Evolutionary conservation across 345 rosid species (phyloP), one percentile per base, ranked within the genome.

Genomic region (Psidium guajava): DNA sequence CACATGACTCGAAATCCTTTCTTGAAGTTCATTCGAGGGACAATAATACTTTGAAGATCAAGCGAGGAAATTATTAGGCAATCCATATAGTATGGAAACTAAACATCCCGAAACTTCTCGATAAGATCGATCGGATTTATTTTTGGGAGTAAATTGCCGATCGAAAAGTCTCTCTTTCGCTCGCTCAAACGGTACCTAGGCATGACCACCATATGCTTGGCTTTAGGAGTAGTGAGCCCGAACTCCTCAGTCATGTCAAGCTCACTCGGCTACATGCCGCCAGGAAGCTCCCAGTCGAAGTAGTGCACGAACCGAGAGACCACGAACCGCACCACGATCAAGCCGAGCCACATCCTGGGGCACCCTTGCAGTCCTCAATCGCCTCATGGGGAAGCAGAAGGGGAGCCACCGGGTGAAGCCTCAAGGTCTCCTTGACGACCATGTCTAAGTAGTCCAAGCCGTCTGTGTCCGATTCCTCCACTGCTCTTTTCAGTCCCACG

Each of bases 241-340:
- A 90, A 88, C 75, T 81, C 86, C 58, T 93, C 93, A 0, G 85
- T 86, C 93, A 91, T 90, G 82, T 92, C 91, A 84, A 91, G 52
- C 3, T 91, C 91, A 1, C 9, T 42, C 0, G 87, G 84, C 36
- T 40, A 50, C 88, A 84, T 86, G 11, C 73, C 84, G 16, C 85
- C 51, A 0, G 93, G 95, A 3, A 91, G 90, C 73, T 90, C 87
- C 95, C 93, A 93, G 58, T 88, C 90, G 75, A 93, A 93, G 89
- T 92, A 90, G 87, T 91, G 93, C 28, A 86, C 87, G 42, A 92
- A 59, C 21, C 91, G 94, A 0, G 91, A 93, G 12, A 89, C 4
- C 47, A 87, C 87, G 6, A 82, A 86, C 7, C 83, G 87, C n/a
- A 91, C 91, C 54, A 86, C 5, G 0, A 80, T 86, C 15, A 89